Conservation (phyloP, 352 stramenopile genomes). For the Pythium apleroticum region DNA sequence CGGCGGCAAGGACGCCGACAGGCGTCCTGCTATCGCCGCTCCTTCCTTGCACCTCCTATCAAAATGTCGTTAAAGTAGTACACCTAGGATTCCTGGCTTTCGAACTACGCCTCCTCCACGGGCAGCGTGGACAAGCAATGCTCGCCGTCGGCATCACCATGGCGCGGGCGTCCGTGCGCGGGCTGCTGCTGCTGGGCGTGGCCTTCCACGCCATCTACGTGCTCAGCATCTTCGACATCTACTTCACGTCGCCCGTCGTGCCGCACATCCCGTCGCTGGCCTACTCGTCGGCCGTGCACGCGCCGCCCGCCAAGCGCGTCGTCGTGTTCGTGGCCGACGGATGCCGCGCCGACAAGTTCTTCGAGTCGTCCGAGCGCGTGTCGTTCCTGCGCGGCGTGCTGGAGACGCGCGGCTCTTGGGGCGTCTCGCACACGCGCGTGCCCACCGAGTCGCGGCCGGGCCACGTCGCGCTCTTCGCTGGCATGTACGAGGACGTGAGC, state of each 20-base stretch:
- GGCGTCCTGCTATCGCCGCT: no score
- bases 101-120: no score
- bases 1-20: no score
- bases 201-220: conserved; percentile 84
- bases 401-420: conserved; percentile 56
- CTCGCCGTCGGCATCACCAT: not conserved
- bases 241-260: conserved; percentile 87
- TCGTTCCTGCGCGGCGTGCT: conserved; percentile 69
- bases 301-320: conserved; percentile 42
- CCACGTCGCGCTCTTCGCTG: conserved; percentile 83
- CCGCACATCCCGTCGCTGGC: conserved; percentile 55
- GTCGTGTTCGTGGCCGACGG: conserved; percentile 85
- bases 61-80: no score
- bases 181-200: conserved; percentile 68
- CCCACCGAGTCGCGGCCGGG: conserved; percentile 83
- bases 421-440: conserved; percentile 86
- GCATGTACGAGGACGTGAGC: conserved; percentile 89
- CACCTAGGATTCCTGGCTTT: no score
- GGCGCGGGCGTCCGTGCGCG: conserved; percentile 10
- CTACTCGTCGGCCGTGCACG: conserved; percentile 23
- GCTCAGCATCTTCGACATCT: conserved; percentile 90
- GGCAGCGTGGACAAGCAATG: no score
- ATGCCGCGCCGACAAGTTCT: conserved; percentile 83
- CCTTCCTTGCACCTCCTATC: no score
- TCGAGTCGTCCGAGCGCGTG: conserved; percentile 60